phyloP scores from a whole-genome alignment of 1,284 basidiomycete species.

The Pholiota adiposa region DNA sequence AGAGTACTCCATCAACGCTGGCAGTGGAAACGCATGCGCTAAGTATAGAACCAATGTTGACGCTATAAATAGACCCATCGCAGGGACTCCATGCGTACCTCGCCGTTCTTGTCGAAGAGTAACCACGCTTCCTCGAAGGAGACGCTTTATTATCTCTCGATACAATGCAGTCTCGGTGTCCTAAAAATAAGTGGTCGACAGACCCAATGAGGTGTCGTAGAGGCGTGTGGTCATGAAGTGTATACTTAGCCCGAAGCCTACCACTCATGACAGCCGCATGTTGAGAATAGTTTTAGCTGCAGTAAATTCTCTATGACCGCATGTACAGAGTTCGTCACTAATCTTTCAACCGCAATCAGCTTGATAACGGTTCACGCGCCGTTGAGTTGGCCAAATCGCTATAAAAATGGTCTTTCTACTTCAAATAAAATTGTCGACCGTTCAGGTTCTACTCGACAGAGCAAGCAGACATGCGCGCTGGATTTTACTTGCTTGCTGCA shows the following conservation, averaged over 20 bases:
- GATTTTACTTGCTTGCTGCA: conserved; percentile 7
- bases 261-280: neutral
- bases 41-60: neutral
- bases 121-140: conserved; percentile 2
- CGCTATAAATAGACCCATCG: neutral
- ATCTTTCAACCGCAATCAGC: neutral
- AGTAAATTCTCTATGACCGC: no score
- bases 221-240: conserved; percentile 3
- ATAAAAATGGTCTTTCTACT: conserved; percentile 1
- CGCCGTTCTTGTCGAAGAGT: neutral
- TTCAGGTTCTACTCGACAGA: neutral
- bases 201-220: neutral
- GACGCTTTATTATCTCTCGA: neutral
- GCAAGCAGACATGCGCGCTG: conserved; percentile 8
- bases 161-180: neutral
- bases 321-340: no score
- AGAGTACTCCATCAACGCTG: neutral
- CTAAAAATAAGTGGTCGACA: neutral
- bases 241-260: conserved; percentile 3
- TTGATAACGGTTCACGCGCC: conserved; percentile 4
- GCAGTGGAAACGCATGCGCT: neutral
- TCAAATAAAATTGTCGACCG: neutral
- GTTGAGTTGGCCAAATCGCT: neutral
- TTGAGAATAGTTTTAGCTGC: no score
- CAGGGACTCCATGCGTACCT: neutral